These are phyloP conservation scores for Aspergillus persii DNA, from an alignment of 2,329 filamentous ascomycete species.

Conservation along the genomic window DNA sequence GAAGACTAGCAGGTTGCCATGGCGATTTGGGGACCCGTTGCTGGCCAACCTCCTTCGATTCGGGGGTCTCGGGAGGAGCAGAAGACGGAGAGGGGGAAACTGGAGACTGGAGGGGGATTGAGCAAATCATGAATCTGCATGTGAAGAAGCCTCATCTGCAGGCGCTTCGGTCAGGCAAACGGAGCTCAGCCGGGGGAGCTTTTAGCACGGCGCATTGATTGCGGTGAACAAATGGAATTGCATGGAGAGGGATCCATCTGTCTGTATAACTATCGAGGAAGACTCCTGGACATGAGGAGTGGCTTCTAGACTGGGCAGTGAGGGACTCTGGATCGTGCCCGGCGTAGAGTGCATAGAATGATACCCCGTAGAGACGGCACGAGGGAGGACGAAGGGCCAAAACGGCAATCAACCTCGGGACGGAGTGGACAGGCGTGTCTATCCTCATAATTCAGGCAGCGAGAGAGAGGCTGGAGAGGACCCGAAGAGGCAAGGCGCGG, in stretches of 20 bases:
- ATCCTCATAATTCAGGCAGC: not conserved
- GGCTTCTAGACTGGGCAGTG: not conserved
- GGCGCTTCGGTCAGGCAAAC: not conserved
- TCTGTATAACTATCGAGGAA: not conserved
- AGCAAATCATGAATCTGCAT: constrained; percentile 1
- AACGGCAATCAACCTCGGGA: not conserved
- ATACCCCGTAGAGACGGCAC: not conserved
- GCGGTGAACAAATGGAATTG: constrained; percentile 1
- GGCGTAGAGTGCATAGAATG: not conserved
- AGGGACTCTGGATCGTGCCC: not conserved
- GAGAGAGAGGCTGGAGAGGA: constrained; percentile 6
- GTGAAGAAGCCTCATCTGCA: constrained; percentile 6
- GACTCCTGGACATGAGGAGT: not conserved
- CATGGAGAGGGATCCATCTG: not conserved
- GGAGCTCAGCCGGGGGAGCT: not conserved
- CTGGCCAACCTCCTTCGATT: constrained; percentile 11
- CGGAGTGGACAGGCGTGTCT: too few species aligned
- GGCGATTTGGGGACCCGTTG: constrained; percentile 14
- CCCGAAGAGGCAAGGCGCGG: constrained; percentile 19
- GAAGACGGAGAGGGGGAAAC: not conserved
- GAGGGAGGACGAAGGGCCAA: not conserved
- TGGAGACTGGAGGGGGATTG: not conserved
- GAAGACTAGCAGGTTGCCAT: constrained; percentile 17
- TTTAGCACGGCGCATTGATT: not conserved
- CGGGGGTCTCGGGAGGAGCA: constrained; percentile 5